phyloP scores from a whole-genome alignment of 257 asterid genomes.

The Lycium ferocissimum region DNA sequence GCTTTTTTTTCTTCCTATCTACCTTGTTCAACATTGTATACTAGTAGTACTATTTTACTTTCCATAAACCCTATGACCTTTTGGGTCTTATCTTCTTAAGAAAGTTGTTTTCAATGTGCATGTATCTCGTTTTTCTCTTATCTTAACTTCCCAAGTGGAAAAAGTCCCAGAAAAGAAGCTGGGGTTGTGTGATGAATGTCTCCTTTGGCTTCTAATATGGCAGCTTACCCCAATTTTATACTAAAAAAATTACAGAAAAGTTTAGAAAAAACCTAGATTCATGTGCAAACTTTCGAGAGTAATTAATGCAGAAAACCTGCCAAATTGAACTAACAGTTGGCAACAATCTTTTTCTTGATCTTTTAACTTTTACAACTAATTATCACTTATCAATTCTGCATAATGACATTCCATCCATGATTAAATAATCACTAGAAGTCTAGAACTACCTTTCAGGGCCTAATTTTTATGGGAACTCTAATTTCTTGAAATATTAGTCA shows the following conservation, averaged over 20 bases:
- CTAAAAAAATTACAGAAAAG: background rate
- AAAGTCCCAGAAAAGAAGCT: background rate
- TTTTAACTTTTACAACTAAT: background rate
- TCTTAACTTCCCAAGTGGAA: slow-evolving; percentile 21
- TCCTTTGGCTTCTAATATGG: slow-evolving; percentile 16
- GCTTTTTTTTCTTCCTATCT: background rate
- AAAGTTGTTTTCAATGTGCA: slow-evolving; percentile 34
- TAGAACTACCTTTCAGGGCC: background rate
- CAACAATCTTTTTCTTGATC: slow-evolving; percentile 20
- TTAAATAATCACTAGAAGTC: background rate
- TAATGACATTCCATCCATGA: slow-evolving; percentile 1
- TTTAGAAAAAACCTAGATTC: background rate
- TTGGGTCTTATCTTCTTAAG: slow-evolving; percentile 27
- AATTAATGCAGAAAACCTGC: background rate
- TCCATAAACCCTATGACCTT: slow-evolving; percentile 19
- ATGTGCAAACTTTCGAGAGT: slow-evolving; percentile 3
- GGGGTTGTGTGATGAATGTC: slow-evolving; percentile 23
- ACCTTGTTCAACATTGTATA: background rate
- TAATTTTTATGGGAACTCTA: slow-evolving; percentile 2
- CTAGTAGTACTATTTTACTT: background rate
- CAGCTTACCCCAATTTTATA: slow-evolving; percentile 24
- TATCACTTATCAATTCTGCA: slow-evolving; percentile 10
- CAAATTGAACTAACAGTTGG: background rate
- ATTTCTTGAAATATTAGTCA: background rate
- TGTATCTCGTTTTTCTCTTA: slow-evolving; percentile 25